Base-by-base conservation (phyloP, 495 filamentous ascomycete species). In the Penicillium tannophilum region DNA sequence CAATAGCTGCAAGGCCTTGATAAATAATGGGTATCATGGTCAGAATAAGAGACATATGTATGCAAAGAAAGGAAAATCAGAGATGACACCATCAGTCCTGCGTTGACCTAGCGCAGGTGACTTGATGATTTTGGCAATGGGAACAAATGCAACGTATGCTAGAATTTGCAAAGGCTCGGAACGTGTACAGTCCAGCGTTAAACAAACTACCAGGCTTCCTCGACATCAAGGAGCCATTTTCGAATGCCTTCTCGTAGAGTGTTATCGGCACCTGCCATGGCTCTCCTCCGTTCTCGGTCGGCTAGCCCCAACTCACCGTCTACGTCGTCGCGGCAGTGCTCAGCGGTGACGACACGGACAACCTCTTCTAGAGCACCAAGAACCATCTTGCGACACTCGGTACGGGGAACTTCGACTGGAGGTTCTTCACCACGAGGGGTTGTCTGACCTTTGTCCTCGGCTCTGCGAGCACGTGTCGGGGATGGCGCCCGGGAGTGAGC, bases 351-450 rank as follows among this genome's bases (percentile, higher is more conserved):
- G 54, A 76, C 78, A 35, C 78, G 78, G n/a, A 86, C 86, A 20
- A 90, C 80, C 60, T 86, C 76, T 73, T 89, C 85, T 8, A 90
- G 68, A 4, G 87, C 87, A 35, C 83, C 82, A 3, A 88, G 77
- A 0, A 90, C 79, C 59, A 84, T 77, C 31, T 78, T 78, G 63
- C 82, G 85, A 64, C 85, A 88, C 60, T 88, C 85, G 8, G 75
- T 77, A 12, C 84, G 76, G 6, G 83, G 78, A 1, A 85, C 77
- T 61, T 85, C 84, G 4, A 72, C 46, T n/a, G 69, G 56, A 43
- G 74, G 68, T 7, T 75, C 73, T 26, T 76, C 75, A 3, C 66
- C 65, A 14, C 63, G 51, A 23, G 58, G 56, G 7, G 60, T 55
- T 6, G 60, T 60, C 31, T 66, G 59, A 23, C 58, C 55, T 52